Evolutionary conservation across 2,329 filamentous ascomycete genomes (phyloP), one percentile per base, ranked within the genome.

Genomic region (Colletotrichum lupini): DNA sequence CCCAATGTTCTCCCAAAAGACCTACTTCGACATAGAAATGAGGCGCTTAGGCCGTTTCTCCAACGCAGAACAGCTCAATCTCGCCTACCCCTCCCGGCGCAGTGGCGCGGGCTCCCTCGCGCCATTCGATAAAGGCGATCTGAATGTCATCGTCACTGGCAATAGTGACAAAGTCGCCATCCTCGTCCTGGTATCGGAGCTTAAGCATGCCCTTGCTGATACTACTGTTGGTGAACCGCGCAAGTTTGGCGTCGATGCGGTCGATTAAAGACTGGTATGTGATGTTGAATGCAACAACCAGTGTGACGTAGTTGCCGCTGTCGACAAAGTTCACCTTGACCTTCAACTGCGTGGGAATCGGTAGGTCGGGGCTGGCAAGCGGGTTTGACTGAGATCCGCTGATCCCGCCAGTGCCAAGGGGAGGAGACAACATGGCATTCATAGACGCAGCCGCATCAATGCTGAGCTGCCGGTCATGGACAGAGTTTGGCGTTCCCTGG

Each of bases 281-380:
- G 78, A 98, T 98, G 81, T 97, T 98, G 83, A 95, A 97, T 37
- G 95, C 94, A 55, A 98, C 97, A 12, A 99, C 96, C n/a, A 99
- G 88, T 1, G 96, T 98, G 72, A 98, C 93, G 77, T 97, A 97
- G 80, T 95, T 97, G 59, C 93, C 93, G 58, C 83, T 85, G 72
- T 97, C 94, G 56, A 75, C 74, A 80, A 94, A 97, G 79, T 96
- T 96, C 70, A 99, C 95, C 81, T 97, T 97, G 63, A 98, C 95
- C 84, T 98, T 98, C 64, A 99, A 89, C 80, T 98, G 97, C 8
- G 94, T 92, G 58, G 88, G 90, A 62, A 88, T 81, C 28, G 84
- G 87, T 77, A 89, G 79, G 28, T 95, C 79, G 81, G 82, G 85
- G 77, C 80, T 89, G 74, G 78, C 81, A 60, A 83, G 76, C 3